These are phyloP conservation scores for Claviceps sp. DNA, from an alignment of 2,329 filamentous ascomycete species.

Conservation along the genomic window DNA sequence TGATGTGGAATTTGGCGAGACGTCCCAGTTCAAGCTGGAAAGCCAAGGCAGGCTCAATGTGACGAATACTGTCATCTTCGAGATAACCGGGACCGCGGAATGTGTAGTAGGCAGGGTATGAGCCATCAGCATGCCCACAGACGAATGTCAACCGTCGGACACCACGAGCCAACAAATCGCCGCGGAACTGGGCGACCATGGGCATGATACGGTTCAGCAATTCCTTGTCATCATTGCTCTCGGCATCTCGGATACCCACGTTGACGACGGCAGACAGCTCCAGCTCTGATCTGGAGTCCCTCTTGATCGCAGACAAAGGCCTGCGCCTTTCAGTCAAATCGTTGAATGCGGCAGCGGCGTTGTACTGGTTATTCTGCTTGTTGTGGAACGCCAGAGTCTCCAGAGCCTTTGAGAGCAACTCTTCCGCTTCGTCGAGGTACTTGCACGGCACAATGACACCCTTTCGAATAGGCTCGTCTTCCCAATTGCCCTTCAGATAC, in stretches of 20 bases:
- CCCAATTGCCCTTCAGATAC: conserved; percentile 61
- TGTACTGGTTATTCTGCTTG: conserved; percentile 42
- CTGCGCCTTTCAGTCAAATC: conserved; percentile 64
- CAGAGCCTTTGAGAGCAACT: conserved; percentile 69
- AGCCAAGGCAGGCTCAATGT: conserved; percentile 88
- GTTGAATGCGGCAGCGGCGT: conserved; percentile 47
- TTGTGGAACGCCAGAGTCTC: conserved; percentile 58
- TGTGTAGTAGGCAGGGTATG: conserved; percentile 94
- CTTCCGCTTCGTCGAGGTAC: conserved; percentile 89
- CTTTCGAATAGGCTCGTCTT: conserved; percentile 69
- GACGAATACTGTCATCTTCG: conserved; percentile 91
- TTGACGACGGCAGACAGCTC: conserved; percentile 89
- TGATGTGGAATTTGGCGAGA: conserved; percentile 94
- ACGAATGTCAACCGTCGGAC: conserved; percentile 92
- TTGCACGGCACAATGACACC: conserved; percentile 89
- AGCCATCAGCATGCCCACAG: conserved; percentile 85
- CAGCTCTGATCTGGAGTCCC: conserved; percentile 37
- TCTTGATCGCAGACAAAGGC: conserved; percentile 18
- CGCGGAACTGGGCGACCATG: conserved; percentile 68
- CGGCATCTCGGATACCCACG: conserved; percentile 77
- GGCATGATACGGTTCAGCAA: conserved; percentile 61
- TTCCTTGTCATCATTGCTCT: conserved; percentile 70
- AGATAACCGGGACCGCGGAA: conserved; percentile 86
- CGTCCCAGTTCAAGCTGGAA: conserved; percentile 96
- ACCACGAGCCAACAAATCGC: conserved; percentile 66